Evolutionary conservation across 306 rosid genomes (phyloP), one percentile per base, ranked within the genome.

Genomic region (Biancaea sappan): DNA sequence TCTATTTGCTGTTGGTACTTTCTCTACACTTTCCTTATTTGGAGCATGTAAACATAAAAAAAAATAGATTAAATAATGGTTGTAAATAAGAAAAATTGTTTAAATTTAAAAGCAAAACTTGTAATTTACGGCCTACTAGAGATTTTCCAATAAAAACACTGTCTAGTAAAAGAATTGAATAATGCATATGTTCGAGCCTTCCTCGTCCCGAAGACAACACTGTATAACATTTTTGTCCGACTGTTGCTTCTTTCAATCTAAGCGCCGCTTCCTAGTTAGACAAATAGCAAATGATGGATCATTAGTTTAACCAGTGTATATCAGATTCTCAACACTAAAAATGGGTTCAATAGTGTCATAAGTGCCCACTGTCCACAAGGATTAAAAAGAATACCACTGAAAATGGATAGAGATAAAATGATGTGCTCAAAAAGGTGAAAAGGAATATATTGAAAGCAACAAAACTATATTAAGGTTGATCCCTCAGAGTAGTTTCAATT

Each of bases 161-260:
- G 90, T 86, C 88, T 91, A 79, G 90, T 78, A 73, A 92, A 92
- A 66, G 94, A 82, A 77, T 92, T 96, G 77, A 95, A 79, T 35
- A 95, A 75, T 38, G 94, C 88, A 77, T 98, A 95, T 66, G 92
- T 95, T 62, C 99, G 98, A 8, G 99, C 86, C 78, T 84, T 87
- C 85, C 87, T 88, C 67, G 99, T 92, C 80, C 99, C 99, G 71
- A 95, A 95, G 52, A 95, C 97, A 68, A 88, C 99, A 95, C 65
- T 92, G 99, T 81, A 88, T 80, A 65, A 90, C 97, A 71, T 79
- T 88, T 84, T 97, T 84, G 13, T 95, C 99, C 16, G 92, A 84
- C 26, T 51, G 92, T 60, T 95, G 97, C 81, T 86, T 92, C 85
- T 95, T 95, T 67, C 97, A 92, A 82, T 95, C 99, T 72, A 77